Evolutionary conservation across 2,329 filamentous ascomycete genomes (phyloP).

Genomic region (Sordariomycetes sp.): DNA sequence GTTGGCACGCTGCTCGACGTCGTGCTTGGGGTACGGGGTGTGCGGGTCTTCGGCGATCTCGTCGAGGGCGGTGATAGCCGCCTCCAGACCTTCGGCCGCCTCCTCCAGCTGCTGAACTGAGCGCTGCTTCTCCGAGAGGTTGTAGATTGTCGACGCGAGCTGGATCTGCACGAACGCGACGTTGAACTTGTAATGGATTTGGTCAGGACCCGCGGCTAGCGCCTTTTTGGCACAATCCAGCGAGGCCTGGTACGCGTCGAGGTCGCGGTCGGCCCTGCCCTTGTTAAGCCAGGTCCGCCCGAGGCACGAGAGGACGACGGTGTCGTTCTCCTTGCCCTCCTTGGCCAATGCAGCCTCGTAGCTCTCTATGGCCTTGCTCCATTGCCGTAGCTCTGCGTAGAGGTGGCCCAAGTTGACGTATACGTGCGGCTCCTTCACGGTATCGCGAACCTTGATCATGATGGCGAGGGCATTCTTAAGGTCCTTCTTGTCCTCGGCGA

Average conservation of each 20-base stretch:
- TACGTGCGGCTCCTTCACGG: constrained; percentile 76
- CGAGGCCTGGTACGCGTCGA: constrained; percentile 46
- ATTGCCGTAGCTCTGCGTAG: constrained; percentile 84
- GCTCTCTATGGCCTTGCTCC: constrained; percentile 82
- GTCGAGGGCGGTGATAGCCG: constrained; percentile 66
- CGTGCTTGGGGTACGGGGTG: constrained; percentile 79
- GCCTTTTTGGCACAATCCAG: constrained; percentile 58
- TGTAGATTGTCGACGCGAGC: constrained; percentile 71
- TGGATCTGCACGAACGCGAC: constrained; percentile 96
- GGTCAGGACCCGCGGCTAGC: constrained; percentile 66
- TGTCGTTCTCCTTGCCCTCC: constrained; percentile 62
- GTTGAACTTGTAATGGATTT: constrained; percentile 92
- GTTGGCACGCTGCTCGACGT: constrained; percentile 89
- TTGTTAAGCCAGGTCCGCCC: constrained; percentile 80
- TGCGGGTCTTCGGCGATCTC: constrained; percentile 51
- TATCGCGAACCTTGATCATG: constrained; percentile 83
- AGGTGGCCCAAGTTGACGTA: constrained; percentile 91
- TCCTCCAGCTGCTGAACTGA: constrained; percentile 71
- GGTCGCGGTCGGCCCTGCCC: constrained; percentile 52
- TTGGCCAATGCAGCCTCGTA: constrained; percentile 80
- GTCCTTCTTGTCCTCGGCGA: constrained; percentile 92
- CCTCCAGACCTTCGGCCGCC: constrained; percentile 70
- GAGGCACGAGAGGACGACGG: constrained; percentile 72
- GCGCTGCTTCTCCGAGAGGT: constrained; percentile 63
- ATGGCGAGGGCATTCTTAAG: constrained; percentile 72